Conservation (phyloP, 2,329 filamentous ascomycete genomes). For the Botrytis hyacinthi region DNA sequence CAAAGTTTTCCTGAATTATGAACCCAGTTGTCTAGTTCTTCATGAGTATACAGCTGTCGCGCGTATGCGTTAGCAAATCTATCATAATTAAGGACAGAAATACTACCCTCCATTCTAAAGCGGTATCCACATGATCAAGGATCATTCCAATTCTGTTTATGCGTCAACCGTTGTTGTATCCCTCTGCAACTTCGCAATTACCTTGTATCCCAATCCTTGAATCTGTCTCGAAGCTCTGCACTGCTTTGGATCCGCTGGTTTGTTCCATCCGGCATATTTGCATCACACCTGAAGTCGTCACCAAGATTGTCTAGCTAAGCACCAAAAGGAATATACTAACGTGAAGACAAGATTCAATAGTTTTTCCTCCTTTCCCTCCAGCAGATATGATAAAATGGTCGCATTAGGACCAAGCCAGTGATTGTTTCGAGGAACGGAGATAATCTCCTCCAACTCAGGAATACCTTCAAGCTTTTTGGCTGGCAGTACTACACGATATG, state of each 20-base stretch:
- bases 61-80: neutral
- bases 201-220: neutral
- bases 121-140: slow-evolving; percentile 1
- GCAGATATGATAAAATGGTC: slow-evolving; percentile 28
- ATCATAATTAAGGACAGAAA: neutral
- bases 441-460: slow-evolving; percentile 42
- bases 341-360: slow-evolving; percentile 8
- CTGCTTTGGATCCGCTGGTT: neutral
- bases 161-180: neutral
- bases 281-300: neutral
- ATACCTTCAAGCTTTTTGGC: slow-evolving; percentile 43
- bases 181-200: neutral
- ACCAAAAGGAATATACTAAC: neutral
- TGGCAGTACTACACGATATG: slow-evolving; percentile 46
- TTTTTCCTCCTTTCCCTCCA: slow-evolving; percentile 13
- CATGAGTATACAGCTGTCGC: neutral
- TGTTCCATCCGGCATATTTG: slow-evolving; percentile 3
- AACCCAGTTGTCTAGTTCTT: neutral
- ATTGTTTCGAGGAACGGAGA: slow-evolving; percentile 44
- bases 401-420: slow-evolving; percentile 42
- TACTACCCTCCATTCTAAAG: slow-evolving; percentile 7
- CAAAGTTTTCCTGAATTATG: slow-evolving; percentile 38
- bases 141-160: neutral
- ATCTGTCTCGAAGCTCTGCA: neutral
- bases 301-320: neutral